phyloP scores from a whole-genome alignment of 208 protist genomes.

The Endotrypanum monterogeii region DNA sequence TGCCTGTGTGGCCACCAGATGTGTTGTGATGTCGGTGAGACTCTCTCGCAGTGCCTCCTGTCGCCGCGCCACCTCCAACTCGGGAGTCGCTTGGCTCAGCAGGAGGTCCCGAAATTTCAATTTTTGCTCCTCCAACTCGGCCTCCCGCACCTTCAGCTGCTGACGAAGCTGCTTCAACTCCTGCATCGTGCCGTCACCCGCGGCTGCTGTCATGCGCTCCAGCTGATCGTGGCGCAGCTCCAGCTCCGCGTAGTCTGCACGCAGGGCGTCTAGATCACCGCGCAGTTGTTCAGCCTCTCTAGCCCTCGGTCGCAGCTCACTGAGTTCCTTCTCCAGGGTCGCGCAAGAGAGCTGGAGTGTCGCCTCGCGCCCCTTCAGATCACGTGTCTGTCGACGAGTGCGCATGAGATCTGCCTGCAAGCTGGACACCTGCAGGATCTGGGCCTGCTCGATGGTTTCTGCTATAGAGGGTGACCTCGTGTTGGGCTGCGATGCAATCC shows the following conservation, averaged over 20 bases:
- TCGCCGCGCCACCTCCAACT: conserved; percentile 29
- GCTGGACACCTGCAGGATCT: conserved; percentile 58
- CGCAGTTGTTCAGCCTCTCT: conserved; percentile 24
- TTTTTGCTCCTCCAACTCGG: conserved; percentile 37
- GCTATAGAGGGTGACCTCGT: conserved; percentile 3
- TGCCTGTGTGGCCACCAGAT: conserved; percentile 34
- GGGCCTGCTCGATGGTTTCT: conserved; percentile 44
- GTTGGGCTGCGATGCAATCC: neutral
- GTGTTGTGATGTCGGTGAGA: conserved; percentile 41
- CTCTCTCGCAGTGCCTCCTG: conserved; percentile 42
- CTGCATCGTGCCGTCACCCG: conserved; percentile 17
- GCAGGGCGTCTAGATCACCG: conserved; percentile 24
- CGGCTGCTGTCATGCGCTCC: conserved; percentile 23
- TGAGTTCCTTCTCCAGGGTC: conserved; percentile 27
- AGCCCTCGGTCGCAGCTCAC: conserved; percentile 8
- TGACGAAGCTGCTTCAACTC: conserved; percentile 32
- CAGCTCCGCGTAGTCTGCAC: conserved; percentile 34
- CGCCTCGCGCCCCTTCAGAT: conserved; percentile 42
- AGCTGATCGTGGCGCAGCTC: conserved; percentile 32
- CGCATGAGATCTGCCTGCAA: conserved; percentile 59
- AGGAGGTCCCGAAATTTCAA: conserved; percentile 11
- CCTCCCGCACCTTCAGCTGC: conserved; percentile 33
- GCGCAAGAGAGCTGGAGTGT: conserved; percentile 29
- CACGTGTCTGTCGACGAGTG: conserved; percentile 39
- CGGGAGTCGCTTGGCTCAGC: conserved; percentile 27